A percentile compares a stretch with the other conserved stretches of the same genome.
Evolutionary conservation across 1,284 basidiomycete species (phyloP).

Genomic region (Boletus semigastroideus): DNA sequence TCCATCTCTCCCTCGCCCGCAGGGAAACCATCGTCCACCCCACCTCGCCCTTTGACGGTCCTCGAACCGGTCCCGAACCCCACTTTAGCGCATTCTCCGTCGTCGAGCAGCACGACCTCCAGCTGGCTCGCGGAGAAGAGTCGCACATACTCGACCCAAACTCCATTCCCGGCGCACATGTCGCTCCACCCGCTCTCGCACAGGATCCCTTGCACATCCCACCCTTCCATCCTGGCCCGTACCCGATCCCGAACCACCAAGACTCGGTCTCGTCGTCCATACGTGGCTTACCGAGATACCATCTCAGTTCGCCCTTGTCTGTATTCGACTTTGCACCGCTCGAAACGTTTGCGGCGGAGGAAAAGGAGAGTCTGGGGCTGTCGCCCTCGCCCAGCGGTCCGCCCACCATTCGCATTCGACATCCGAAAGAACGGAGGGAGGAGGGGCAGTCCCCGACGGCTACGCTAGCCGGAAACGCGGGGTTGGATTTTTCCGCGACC

Average conservation of each 20-base stretch:
- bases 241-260: slow-evolving; percentile 20
- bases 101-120: slow-evolving; percentile 46
- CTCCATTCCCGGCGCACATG: slow-evolving; percentile 10
- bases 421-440: slow-evolving; percentile 9
- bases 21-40: slow-evolving; percentile 54
- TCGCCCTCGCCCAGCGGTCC: slow-evolving; percentile 39
- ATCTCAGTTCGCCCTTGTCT: slow-evolving; percentile 48
- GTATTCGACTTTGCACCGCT: slow-evolving; percentile 78
- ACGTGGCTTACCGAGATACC: slow-evolving; percentile 62
- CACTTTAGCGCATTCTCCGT: slow-evolving; percentile 42
- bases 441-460: slow-evolving; percentile 7
- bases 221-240: slow-evolving; percentile 24
- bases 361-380: slow-evolving; percentile 62
- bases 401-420: slow-evolving; percentile 26
- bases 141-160: slow-evolving; percentile 19
- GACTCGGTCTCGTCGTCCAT: slow-evolving; percentile 35
- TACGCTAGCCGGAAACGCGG: slow-evolving; percentile 11
- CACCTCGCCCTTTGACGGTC: slow-evolving; percentile 31
- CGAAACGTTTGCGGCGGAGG: slow-evolving; percentile 78
- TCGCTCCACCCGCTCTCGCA: slow-evolving; percentile 14
- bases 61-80: slow-evolving; percentile 13
- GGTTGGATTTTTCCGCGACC: slow-evolving; percentile 24
- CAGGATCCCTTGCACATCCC: slow-evolving; percentile 53
- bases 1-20: slow-evolving; percentile 75
- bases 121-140: slow-evolving; percentile 41